Evolutionary conservation across 1,284 basidiomycete species (phyloP).

Genomic region (Porodaedalea pini): DNA sequence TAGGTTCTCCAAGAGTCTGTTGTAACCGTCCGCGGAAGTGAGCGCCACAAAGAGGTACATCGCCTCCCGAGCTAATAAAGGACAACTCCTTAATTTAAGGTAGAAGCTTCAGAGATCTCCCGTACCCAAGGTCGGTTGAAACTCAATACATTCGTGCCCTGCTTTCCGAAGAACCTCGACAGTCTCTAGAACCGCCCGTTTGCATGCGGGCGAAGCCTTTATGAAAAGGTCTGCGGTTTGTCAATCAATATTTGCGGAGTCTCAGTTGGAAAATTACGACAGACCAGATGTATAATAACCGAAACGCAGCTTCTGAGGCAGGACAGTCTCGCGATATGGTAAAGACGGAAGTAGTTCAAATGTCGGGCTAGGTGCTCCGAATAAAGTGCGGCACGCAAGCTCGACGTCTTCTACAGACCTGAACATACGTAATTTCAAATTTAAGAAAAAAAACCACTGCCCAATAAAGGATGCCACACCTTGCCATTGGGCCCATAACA

Average conservation of each 20-base stretch:
- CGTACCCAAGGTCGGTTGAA: constrained; percentile 50
- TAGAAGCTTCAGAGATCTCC: constrained; percentile 10
- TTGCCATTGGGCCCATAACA: constrained; percentile 71
- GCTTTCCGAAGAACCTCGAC: constrained; percentile 60
- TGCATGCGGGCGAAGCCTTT: constrained; percentile 75
- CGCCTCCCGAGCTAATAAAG: constrained; percentile 41
- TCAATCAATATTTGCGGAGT: not conserved
- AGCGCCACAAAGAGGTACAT: constrained; percentile 67
- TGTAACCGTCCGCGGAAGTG: constrained; percentile 74
- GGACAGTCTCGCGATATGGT: constrained; percentile 53
- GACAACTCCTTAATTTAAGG: not conserved
- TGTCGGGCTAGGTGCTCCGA: constrained; percentile 46
- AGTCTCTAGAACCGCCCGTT: constrained; percentile 76
- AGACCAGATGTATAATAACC: constrained; percentile 68
- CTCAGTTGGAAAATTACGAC: not conserved
- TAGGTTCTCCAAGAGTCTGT: constrained; percentile 62
- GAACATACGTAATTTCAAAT: not conserved
- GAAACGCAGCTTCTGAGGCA: constrained; percentile 60
- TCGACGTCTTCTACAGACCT: constrained; percentile 68
- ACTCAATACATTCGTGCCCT: constrained; percentile 78
- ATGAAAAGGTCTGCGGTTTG: constrained; percentile 51
- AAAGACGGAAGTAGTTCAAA: constrained; percentile 47
- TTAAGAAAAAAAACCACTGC: not conserved
- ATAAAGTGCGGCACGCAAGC: constrained; percentile 49
- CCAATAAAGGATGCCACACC: constrained; percentile 37